A percentile compares a stretch with the other conserved stretches of the same genome.
Conservation (phyloP, 164 flowering plant genomes). For the Euptelea pleiosperma region DNA sequence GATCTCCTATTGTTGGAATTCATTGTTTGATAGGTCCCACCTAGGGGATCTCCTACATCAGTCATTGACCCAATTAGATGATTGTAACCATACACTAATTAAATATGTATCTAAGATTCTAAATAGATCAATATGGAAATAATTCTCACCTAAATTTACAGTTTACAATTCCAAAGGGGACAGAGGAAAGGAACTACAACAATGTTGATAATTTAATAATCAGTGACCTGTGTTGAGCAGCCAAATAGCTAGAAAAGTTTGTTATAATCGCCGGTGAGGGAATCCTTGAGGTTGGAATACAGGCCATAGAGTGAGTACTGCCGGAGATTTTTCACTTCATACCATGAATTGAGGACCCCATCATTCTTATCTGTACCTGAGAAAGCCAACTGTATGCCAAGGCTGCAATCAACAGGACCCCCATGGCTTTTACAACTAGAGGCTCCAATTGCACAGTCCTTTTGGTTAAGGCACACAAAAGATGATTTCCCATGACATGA, state of each 20-base stretch:
- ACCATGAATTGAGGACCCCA: slow-evolving; percentile 69
- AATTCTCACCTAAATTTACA: not conserved
- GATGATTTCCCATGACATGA: slow-evolving; percentile 33
- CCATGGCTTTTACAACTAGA: slow-evolving; percentile 43
- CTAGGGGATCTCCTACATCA: too few relatives aligned
- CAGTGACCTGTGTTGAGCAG: not conserved
- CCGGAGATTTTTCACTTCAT: slow-evolving; percentile 62
- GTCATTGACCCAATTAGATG: too few relatives aligned
- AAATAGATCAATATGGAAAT: too few relatives aligned
- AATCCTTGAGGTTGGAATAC: slow-evolving; percentile 36
- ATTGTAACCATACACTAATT: too few relatives aligned
- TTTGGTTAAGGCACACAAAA: slow-evolving; percentile 43
- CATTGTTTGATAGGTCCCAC: too few relatives aligned
- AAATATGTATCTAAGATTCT: too few relatives aligned
- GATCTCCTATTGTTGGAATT: too few relatives aligned
- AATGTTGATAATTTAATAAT: not conserved
- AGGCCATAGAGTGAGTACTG: slow-evolving; percentile 51
- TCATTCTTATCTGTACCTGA: slow-evolving; percentile 71
- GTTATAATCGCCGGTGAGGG: slow-evolving; percentile 21
- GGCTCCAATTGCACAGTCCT: slow-evolving; percentile 47
- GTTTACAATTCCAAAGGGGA: not conserved
- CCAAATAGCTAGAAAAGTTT: not conserved
- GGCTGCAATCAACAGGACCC: slow-evolving; percentile 44
- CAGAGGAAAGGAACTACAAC: not conserved
- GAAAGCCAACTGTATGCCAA: slow-evolving; percentile 62